Evolutionary conservation across 1,139 yeast species (phyloP).

Genomic region (Scheffersomyces titani): DNA sequence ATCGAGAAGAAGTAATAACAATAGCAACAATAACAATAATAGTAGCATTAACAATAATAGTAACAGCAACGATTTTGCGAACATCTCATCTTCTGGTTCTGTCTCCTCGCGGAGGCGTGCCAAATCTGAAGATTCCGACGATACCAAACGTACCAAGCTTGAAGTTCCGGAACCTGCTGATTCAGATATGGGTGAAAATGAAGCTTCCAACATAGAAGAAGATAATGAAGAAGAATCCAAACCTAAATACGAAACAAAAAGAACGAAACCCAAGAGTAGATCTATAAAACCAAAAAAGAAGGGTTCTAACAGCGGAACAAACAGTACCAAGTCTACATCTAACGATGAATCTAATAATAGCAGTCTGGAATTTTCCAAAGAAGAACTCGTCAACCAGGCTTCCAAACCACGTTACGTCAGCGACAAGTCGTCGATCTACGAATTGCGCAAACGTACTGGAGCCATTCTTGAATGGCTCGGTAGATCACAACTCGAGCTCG

Average conservation of each 20-base stretch:
- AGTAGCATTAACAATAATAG: background rate
- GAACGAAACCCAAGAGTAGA: conserved; percentile 12
- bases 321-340: conserved; percentile 11
- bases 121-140: conserved; percentile 11
- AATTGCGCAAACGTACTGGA: conserved; percentile 83
- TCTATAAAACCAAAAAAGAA: conserved; percentile 7
- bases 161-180: conserved; percentile 6
- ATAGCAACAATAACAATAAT: conserved; percentile 2
- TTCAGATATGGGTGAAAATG: conserved; percentile 9
- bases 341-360: conserved; percentile 4
- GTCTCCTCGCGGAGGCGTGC: conserved; percentile 5
- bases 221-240: conserved; percentile 12
- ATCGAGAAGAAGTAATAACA: background rate
- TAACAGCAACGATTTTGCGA: background rate
- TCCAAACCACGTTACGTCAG: conserved; percentile 84
- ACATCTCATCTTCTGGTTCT: conserved; percentile 1
- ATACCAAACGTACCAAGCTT: conserved; percentile 10
- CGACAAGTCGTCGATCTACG: conserved; percentile 69
- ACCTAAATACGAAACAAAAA: conserved; percentile 10
- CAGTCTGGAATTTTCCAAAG: conserved; percentile 25
- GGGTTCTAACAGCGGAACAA: conserved; percentile 1
- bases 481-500: conserved; percentile 78
- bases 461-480: conserved; percentile 90
- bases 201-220: conserved; percentile 17
- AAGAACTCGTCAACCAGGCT: conserved; percentile 57